These are phyloP conservation scores for Fusarium scirpi DNA, from an alignment of 2,329 filamentous ascomycete genomes.

Conservation along the genomic window DNA sequence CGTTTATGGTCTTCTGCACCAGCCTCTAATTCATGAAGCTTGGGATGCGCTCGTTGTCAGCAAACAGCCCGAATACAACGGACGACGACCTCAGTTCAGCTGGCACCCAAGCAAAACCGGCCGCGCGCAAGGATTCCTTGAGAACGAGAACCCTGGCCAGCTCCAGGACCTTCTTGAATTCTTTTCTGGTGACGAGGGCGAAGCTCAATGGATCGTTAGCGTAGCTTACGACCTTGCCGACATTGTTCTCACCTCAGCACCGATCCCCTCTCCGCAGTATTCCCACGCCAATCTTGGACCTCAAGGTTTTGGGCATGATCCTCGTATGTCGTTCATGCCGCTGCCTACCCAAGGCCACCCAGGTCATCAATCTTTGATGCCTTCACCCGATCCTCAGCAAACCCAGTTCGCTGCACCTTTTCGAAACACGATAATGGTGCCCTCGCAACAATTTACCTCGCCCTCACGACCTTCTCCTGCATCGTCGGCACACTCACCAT, in stretches of 20 bases:
- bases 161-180: constrained; percentile 74
- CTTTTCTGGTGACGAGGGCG: constrained; percentile 68
- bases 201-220: constrained; percentile 68
- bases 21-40: constrained; percentile 69
- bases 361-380: constrained; percentile 48
- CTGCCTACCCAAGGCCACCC: constrained; percentile 50
- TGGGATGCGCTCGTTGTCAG: constrained; percentile 69
- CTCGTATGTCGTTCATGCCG: constrained; percentile 49
- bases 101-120: constrained; percentile 71
- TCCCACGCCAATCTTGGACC: constrained; percentile 46
- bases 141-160: constrained; percentile 72
- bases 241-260: constrained; percentile 55
- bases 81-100: constrained; percentile 69
- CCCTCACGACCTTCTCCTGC: constrained; percentile 50
- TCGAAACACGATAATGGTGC: constrained; percentile 51
- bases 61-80: constrained; percentile 67
- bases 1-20: constrained; percentile 75
- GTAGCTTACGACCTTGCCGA: constrained; percentile 69
- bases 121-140: constrained; percentile 67
- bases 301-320: constrained; percentile 46
- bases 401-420: constrained; percentile 49
- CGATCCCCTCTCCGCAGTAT: constrained; percentile 50
- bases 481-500: constrained; percentile 50
- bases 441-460: constrained; percentile 49
- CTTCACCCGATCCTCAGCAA: constrained; percentile 48